Evolutionary conservation across 305 asterid genomes (phyloP).

Genomic region (Fraxinus ornus): DNA sequence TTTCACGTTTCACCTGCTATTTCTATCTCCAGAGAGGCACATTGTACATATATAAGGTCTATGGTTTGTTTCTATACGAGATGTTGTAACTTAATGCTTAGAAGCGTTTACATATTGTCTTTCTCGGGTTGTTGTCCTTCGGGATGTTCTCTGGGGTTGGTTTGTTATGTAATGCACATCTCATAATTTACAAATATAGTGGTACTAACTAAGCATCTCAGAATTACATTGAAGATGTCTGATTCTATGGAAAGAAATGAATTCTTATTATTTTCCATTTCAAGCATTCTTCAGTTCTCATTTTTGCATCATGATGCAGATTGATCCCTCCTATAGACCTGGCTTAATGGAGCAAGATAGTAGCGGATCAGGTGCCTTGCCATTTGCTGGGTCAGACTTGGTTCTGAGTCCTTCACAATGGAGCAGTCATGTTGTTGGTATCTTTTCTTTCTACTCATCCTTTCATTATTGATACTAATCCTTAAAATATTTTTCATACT

Average conservation of each 20-base stretch:
- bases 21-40: neutral
- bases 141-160: neutral
- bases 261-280: neutral
- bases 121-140: neutral
- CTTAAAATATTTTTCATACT: neutral
- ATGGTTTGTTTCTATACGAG: neutral
- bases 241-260: conserved; percentile 18
- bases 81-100: neutral
- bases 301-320: conserved; percentile 53
- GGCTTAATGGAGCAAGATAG: conserved; percentile 48
- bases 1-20: neutral
- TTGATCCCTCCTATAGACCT: conserved; percentile 85
- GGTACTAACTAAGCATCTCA: neutral
- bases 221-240: neutral
- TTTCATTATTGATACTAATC: neutral
- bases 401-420: conserved; percentile 86
- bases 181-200: neutral
- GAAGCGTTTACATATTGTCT: neutral
- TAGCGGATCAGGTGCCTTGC: conserved; percentile 55
- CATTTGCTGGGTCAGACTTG: conserved; percentile 96
- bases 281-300: conserved; percentile 22
- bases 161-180: neutral
- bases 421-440: conserved; percentile 96
- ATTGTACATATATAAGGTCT: neutral
- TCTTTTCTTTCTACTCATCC: conserved; percentile 20